Conservation (phyloP, 2,329 filamentous ascomycete species). For the Balansia obtecta region DNA sequence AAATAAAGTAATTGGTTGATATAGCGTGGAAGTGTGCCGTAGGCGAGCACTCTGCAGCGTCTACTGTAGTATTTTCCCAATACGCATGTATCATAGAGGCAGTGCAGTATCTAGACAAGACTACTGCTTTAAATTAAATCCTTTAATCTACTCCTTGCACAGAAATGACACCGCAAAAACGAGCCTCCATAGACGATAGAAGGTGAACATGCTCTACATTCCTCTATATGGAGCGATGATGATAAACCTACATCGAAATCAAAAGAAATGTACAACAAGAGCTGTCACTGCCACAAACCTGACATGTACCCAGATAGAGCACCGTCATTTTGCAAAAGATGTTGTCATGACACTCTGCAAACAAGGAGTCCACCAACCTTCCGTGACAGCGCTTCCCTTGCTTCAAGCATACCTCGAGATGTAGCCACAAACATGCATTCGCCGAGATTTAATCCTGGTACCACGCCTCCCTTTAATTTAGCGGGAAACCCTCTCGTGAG, state of each 20-base stretch:
- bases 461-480: constrained; percentile 45
- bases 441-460: constrained; percentile 65
- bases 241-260: background rate
- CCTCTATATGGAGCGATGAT: no score
- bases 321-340: background rate
- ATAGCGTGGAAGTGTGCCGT: background rate
- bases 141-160: no score
- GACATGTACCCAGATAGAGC: background rate
- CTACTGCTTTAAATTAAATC: background rate
- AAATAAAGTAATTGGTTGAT: background rate
- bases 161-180: no score
- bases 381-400: constrained; percentile 68
- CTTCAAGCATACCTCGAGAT: constrained; percentile 66
- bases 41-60: background rate
- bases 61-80: background rate
- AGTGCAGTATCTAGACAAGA: background rate
- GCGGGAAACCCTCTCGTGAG: constrained; percentile 58
- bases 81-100: background rate
- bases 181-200: no score
- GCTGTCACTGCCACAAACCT: background rate
- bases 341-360: constrained; percentile 47
- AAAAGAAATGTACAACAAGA: background rate
- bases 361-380: constrained; percentile 70
- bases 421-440: constrained; percentile 76
- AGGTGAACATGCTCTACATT: no score